These are phyloP conservation scores for Chalciporus piperatoides DNA, from an alignment of 1,284 basidiomycete species.

Conservation along the genomic window DNA sequence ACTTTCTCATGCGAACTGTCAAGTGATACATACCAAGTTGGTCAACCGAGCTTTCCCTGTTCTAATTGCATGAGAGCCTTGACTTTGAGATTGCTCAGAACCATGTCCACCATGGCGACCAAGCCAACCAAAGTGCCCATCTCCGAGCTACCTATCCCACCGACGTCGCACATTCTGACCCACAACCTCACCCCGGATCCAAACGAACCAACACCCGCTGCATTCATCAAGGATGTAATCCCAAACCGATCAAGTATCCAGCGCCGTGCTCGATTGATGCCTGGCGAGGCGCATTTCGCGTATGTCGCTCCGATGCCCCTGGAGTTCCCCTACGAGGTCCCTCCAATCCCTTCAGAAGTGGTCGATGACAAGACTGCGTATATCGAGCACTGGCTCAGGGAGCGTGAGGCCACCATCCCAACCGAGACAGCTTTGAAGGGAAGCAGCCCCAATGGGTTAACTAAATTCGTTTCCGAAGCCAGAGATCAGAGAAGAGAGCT, in stretches of 20 bases:
- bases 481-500: conserved; percentile 62
- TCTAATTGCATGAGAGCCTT: conserved; percentile 18
- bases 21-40: neutral
- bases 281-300: conserved; percentile 70
- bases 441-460: conserved; percentile 21
- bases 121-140: conserved; percentile 41
- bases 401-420: conserved; percentile 54
- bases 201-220: conserved; percentile 47
- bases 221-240: conserved; percentile 51
- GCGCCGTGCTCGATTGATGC: conserved; percentile 62
- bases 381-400: conserved; percentile 69
- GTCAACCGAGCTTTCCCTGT: neutral
- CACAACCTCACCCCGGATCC: conserved; percentile 71
- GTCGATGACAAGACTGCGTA: conserved; percentile 56
- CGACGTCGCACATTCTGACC: conserved; percentile 55
- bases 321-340: conserved; percentile 83
- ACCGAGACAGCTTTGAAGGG: conserved; percentile 5
- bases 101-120: conserved; percentile 19
- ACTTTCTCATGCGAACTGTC: neutral
- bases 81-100: conserved; percentile 1
- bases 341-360: conserved; percentile 43
- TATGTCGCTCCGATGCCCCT: conserved; percentile 81
- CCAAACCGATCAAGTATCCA: conserved; percentile 63
- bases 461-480: conserved; percentile 48
- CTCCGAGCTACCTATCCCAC: conserved; percentile 64